Evolutionary conservation across 2,329 filamentous ascomycete species (phyloP), one percentile per base, ranked within the genome.

Genomic region (Trichoderma gracile): DNA sequence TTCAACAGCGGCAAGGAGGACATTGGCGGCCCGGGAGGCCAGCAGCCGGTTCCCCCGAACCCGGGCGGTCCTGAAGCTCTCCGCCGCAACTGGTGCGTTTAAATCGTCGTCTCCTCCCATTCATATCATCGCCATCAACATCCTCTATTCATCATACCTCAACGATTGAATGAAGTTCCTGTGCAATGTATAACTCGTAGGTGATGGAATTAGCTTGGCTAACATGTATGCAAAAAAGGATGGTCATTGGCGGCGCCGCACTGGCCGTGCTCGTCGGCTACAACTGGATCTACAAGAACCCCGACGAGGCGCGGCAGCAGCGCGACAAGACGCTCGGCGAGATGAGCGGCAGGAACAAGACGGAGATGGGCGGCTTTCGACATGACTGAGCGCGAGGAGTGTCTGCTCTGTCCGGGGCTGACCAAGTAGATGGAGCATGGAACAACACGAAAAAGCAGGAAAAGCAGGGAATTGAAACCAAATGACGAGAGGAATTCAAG

Each of bases 11-110:
- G 54, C 60, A 68, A 69, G 23, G 71, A 73, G 17, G 66, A 73
- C 53, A 68, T 76, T 15, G 75, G 76, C 19, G 75, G 75, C 2
- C 75, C 75, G 1, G 73, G 71, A n/a, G 75, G 74, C 40, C 75
- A 77, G n/a, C 64, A 72, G 63, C 68, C 71, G 3, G 66, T 68
- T 1, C 73, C 75, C 1, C 60, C 38, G 68, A 65, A 12, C 71
- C 74, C 0, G 72, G 71, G 72, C 3, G 60, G 50, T 1, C 67
- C 71, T 5, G 76, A 77, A 3, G 68, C 67, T 1, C 6, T 74
- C 9, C 70, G 70, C 49, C 70, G 72, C 5, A 77, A 77, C 56
- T 77, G 74, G 76, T 78, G 68, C 21, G 55, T 25, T 25, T 25
- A 25, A 25, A 25, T 5, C 3, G 5, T 25, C 3, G 5, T 3